These are phyloP conservation scores for Acacia concinna DNA, from an alignment of 331 rosid genomes.

Conservation along the genomic window DNA sequence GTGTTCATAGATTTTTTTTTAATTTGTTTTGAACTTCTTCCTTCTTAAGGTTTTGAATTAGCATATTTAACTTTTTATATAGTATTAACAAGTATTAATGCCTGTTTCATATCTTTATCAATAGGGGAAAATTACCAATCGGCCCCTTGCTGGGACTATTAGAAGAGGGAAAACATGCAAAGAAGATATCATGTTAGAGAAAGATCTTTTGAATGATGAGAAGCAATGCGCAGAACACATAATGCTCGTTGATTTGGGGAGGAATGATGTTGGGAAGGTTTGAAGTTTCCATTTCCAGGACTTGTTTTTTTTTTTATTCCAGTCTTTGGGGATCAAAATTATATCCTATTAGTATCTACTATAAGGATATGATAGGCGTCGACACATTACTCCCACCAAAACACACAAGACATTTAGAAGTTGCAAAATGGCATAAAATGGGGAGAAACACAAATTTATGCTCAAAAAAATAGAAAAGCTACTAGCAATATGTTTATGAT, in stretches of 20 bases:
- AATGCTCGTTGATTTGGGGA: conserved; percentile 94
- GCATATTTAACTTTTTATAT: background rate
- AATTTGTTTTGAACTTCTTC: background rate
- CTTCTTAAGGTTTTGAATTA: conserved; percentile 1
- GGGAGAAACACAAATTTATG: background rate
- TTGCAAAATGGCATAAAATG: background rate
- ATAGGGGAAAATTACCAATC: conserved; percentile 68
- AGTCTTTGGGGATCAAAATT: background rate
- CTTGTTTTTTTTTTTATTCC: conserved; percentile 20
- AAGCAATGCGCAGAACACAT: conserved; percentile 87
- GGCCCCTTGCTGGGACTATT: conserved; percentile 87
- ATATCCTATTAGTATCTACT: background rate
- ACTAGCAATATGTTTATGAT: background rate
- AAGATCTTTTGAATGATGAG: conserved; percentile 62
- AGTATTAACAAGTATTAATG: conserved; percentile 23
- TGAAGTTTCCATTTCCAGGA: conserved; percentile 26
- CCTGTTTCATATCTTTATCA: conserved; percentile 28
- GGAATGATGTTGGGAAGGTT: conserved; percentile 92
- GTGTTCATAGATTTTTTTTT: background rate
- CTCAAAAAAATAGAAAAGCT: background rate
- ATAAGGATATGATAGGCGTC: background rate
- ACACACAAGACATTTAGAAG: background rate
- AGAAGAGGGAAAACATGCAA: conserved; percentile 69
- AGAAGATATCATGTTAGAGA: conserved; percentile 71
- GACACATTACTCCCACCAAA: background rate